A percentile compares a stretch with the other conserved stretches of the same genome.
phyloP scores from a whole-genome alignment of 495 filamentous ascomycete species.

The Aspergillus avenaceus region DNA sequence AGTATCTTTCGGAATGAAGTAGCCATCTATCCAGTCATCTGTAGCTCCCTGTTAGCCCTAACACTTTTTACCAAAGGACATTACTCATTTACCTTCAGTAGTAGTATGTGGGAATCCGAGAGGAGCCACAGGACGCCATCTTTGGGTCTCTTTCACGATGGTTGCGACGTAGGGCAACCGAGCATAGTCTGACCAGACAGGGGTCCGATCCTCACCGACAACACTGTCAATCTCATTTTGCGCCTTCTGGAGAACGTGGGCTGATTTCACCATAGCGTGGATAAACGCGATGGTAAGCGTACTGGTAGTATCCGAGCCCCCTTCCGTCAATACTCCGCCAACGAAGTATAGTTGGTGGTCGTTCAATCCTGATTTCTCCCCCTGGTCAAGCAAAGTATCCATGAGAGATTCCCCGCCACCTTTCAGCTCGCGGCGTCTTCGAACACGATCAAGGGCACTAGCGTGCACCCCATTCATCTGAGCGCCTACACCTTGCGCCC shows the following conservation, averaged over 20 bases:
- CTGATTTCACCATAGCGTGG: constrained; percentile 39
- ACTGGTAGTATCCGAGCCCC: constrained; percentile 43
- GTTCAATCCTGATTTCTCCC: constrained; percentile 31
- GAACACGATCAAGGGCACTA: constrained; percentile 9
- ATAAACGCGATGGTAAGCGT: constrained; percentile 34
- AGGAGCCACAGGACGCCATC: constrained; percentile 32
- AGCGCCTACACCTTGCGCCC: constrained; percentile 29
- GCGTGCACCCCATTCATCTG: constrained; percentile 40
- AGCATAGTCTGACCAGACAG: constrained; percentile 30
- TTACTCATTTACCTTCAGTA: constrained; percentile 1
- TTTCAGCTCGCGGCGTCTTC: constrained; percentile 7
- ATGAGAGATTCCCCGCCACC: constrained; percentile 29
- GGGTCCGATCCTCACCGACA: constrained; percentile 27
- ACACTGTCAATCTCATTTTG: constrained; percentile 29
- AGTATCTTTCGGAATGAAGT: constrained; percentile 25
- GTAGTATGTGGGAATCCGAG: constrained; percentile 29
- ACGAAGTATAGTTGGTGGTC: constrained; percentile 32
- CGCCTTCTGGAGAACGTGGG: constrained; percentile 31
- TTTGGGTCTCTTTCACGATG: constrained; percentile 34
- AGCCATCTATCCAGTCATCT: constrained; percentile 28
- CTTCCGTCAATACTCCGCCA: constrained; percentile 37
- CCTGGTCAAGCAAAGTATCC: constrained; percentile 39
- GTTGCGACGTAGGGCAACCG: constrained; percentile 38
- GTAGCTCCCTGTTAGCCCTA: not conserved
- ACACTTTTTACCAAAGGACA: too few species aligned